Percentiles rank a stretch among this genome's conserved stretches.
Conservation (phyloP, 148 eudicot genomes). For the Rhododendron vialii region DNA sequence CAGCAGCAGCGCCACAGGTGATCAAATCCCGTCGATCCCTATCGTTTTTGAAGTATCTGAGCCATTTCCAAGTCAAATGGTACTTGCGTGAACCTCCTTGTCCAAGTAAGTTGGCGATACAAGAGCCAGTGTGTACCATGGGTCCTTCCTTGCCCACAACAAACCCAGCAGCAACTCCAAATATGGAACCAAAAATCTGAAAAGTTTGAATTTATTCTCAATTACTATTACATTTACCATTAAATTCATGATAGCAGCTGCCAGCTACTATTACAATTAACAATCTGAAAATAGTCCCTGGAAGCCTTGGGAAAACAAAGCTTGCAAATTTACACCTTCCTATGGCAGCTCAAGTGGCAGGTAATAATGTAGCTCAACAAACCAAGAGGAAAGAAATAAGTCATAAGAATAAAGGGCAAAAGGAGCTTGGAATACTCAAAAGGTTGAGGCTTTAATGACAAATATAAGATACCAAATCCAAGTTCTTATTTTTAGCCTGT, state of each 20-base stretch:
- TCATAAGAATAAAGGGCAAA: not conserved
- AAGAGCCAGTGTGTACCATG: slow-evolving; percentile 88
- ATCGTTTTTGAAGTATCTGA: slow-evolving; percentile 73
- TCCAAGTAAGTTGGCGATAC: slow-evolving; percentile 71
- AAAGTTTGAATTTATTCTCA: not conserved
- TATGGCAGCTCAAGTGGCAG: not conserved
- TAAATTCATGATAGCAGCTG: not conserved
- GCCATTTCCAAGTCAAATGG: slow-evolving; percentile 73
- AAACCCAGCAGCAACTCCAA: slow-evolving; percentile 81
- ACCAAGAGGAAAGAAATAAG: not conserved
- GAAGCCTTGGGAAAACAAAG: not conserved
- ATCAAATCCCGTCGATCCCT: slow-evolving; percentile 71
- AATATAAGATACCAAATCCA: not conserved
- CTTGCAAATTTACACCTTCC: not conserved
- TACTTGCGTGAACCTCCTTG: slow-evolving; percentile 85
- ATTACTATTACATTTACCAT: not conserved
- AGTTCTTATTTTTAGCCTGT: not conserved
- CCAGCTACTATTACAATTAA: not conserved
- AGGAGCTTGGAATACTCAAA: not conserved
- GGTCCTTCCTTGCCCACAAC: slow-evolving; percentile 91
- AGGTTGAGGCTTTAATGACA: not conserved
- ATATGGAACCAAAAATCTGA: slow-evolving; percentile 71
- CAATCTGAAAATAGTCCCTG: not conserved
- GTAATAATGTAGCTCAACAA: not conserved
- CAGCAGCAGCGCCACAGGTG: slow-evolving; percentile 90